Base-by-base conservation (phyloP, 2,329 filamentous ascomycete genomes). In the Claviceps pazoutovae region DNA sequence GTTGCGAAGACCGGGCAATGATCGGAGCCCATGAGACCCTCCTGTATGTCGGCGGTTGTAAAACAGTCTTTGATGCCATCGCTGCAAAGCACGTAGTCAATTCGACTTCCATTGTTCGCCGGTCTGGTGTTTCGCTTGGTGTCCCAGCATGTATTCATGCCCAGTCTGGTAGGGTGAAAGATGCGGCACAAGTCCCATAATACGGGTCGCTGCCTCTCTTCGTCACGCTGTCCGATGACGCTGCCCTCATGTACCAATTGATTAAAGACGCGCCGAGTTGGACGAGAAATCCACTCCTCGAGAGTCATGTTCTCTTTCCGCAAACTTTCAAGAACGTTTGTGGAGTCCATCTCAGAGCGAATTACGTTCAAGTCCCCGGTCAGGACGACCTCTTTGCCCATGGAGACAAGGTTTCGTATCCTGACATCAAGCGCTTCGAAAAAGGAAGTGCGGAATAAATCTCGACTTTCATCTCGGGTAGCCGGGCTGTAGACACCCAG, bases 111-210 rank as follows among this genome's bases (percentile, higher is more conserved):
- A 66, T 85, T 94, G 64, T 97, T 97, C 2, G 87, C 89, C 3
- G 91, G 91, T n/a, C 93, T 77, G n/a, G 88, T 87, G 66, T 97
- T 97, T 62, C 89, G 86, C 64, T 86, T 90, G 49, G 88, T 90
- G 56, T 97, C 89, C 91, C 91, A 97, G 65, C 91, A 95, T 0
- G 93, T 97, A 65, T 88, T 97, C 93, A 98, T 97, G 55, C 88
- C 88, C 55, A 74, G 73, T 41, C 93, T 78, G n/a, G 72, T 69
- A 0, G 87, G 85, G 62, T 96, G 86, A 61, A 90, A 94, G 26
- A 78, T 79, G 48, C 93, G 79, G 59, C 86, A 90, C 17, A 94
- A 73, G 68, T 98, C 93, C 77, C 84, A 87, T 42, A 97, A 70
- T 1, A 90, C 78, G 2, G 88, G 80, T 13, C 74, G 60, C 62